phyloP scores from a whole-genome alignment of 257 asterid genomes.

The Jasminum sambac region DNA sequence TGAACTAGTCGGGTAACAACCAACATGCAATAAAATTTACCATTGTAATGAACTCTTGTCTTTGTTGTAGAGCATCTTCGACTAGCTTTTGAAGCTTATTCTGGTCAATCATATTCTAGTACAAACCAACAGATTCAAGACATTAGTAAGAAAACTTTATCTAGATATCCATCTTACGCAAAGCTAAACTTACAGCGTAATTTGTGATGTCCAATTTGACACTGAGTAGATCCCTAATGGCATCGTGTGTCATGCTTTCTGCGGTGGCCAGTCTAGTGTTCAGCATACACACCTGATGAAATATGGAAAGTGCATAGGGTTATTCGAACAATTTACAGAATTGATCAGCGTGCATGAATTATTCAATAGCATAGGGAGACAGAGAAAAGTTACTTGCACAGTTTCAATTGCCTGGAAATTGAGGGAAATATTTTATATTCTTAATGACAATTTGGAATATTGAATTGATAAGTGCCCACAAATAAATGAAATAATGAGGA shows the following conservation, averaged over 20 bases:
- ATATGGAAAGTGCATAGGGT: slow-evolving; percentile 4
- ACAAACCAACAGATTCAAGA: slow-evolving; percentile 13
- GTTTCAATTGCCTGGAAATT: background rate
- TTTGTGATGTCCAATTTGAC: slow-evolving; percentile 83
- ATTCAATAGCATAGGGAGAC: slow-evolving; percentile 9
- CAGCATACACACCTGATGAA: slow-evolving; percentile 67
- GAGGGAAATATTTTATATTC: background rate
- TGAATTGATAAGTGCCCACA: slow-evolving; percentile 3
- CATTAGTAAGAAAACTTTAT: slow-evolving; percentile 16
- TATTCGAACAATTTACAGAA: slow-evolving; percentile 16
- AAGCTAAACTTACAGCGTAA: slow-evolving; percentile 64
- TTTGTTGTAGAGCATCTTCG: slow-evolving; percentile 72
- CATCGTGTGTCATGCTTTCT: slow-evolving; percentile 96
- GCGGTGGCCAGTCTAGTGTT: slow-evolving; percentile 75
- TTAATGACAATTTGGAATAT: slow-evolving; percentile 2
- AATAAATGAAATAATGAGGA: background rate
- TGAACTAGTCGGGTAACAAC: slow-evolving; percentile 8
- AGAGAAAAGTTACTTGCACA: background rate
- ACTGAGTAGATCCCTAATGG: slow-evolving; percentile 89
- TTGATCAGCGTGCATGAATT: slow-evolving; percentile 5
- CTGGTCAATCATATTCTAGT: slow-evolving; percentile 67
- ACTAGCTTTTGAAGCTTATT: slow-evolving; percentile 71
- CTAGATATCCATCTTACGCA: slow-evolving; percentile 6
- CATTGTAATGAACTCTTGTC: slow-evolving; percentile 52
- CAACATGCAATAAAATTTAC: slow-evolving; percentile 33